Conservation (phyloP, 495 filamentous ascomycete genomes). For the Aspergillus olivimuriae region DNA sequence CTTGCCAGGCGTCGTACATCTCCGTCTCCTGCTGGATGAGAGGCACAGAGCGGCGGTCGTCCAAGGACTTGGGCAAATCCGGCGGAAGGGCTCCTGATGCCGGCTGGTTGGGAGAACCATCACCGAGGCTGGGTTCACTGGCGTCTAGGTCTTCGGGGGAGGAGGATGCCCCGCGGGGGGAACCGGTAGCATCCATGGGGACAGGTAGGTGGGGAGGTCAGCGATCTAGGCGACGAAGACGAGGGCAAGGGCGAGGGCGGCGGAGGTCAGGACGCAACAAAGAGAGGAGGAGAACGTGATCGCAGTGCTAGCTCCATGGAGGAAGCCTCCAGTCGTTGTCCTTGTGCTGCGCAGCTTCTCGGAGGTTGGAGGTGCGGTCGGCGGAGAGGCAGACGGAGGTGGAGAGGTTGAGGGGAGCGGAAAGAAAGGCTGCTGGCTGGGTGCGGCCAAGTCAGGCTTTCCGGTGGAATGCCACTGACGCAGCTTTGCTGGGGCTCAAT, state of each 20-base stretch:
- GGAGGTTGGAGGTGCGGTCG: conserved; percentile 2
- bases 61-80: conserved; percentile 84
- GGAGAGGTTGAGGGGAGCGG: conserved; percentile 3
- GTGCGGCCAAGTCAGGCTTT: conserved; percentile 21
- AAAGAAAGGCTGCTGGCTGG: conserved; percentile 1
- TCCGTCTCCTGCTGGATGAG: conserved; percentile 67
- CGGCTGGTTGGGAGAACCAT: conserved; percentile 15
- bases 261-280: conserved; percentile 11
- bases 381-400: background rate
- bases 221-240: too few species aligned
- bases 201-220: conserved; percentile 14
- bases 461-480: conserved; percentile 17
- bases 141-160: conserved; percentile 21
- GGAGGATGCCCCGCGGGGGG: conserved; percentile 32
- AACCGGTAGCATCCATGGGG: conserved; percentile 35
- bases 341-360: background rate
- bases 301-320: conserved; percentile 16
- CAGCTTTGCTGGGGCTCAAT: conserved; percentile 16
- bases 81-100: conserved; percentile 57
- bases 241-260: too few species aligned
- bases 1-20: conserved; percentile 99
- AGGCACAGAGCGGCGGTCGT: conserved; percentile 71
- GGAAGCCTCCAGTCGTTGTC: background rate
- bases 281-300: conserved; percentile 7
- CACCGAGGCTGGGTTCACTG: conserved; percentile 8